phyloP scores from a whole-genome alignment of 2,329 filamentous ascomycete species.

The Canariomyces notabilis region DNA sequence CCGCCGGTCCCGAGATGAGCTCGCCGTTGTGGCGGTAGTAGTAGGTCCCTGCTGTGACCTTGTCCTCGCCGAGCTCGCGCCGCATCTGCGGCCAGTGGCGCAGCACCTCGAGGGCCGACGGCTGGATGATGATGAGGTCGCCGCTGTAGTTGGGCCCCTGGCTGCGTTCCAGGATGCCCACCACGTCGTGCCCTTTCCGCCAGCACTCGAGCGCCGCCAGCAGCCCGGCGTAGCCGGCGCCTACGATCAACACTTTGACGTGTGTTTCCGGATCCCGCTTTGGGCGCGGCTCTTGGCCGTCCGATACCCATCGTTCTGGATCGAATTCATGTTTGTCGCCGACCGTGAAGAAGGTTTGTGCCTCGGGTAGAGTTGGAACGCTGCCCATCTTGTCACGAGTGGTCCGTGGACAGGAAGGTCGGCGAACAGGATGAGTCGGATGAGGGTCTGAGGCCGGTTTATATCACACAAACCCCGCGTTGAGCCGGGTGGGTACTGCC shows the following conservation, averaged over 20 bases:
- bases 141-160: background rate
- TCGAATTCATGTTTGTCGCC: too few species aligned
- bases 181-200: slow-evolving; percentile 17
- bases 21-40: background rate
- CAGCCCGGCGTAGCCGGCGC: slow-evolving; percentile 13
- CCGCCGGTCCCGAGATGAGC: background rate
- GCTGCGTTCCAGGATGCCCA: background rate
- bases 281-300: too few species aligned
- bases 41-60: background rate
- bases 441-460: too few species aligned
- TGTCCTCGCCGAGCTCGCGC: slow-evolving; percentile 12
- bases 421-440: too few species aligned
- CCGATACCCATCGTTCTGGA: too few species aligned
- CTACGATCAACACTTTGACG: slow-evolving; percentile 11
- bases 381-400: too few species aligned
- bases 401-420: too few species aligned
- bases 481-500: too few species aligned
- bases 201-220: slow-evolving; percentile 16
- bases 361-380: too few species aligned
- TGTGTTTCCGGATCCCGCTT: slow-evolving; percentile 3
- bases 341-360: too few species aligned
- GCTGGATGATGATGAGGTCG: background rate
- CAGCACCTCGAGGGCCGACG: background rate
- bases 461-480: too few species aligned
- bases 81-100: background rate